These are phyloP conservation scores for Candida incommunis DNA, from an alignment of 805 yeast genomes.

Conservation along the genomic window DNA sequence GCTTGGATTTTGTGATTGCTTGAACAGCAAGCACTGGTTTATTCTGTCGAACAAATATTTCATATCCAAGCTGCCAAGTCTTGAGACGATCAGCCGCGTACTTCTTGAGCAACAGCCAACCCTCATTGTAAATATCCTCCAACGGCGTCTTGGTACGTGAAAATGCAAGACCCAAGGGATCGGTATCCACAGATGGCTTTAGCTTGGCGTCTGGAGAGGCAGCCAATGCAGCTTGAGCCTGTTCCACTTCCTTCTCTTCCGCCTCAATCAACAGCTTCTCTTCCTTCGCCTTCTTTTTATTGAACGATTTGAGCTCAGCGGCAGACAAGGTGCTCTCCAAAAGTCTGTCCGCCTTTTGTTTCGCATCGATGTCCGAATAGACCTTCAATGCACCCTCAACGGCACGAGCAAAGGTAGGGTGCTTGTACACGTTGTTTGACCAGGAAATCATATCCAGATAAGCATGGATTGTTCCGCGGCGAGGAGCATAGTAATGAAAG, in stretches of 20 bases:
- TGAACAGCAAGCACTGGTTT: conserved; percentile 41
- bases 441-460: conserved; percentile 65
- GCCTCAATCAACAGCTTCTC: conserved; percentile 32
- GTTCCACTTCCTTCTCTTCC: conserved; percentile 22
- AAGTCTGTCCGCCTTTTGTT: conserved; percentile 7
- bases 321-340: conserved; percentile 4
- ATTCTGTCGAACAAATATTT: conserved; percentile 28
- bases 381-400: conserved; percentile 48
- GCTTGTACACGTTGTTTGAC: conserved; percentile 62
- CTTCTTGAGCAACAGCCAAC: conserved; percentile 23
- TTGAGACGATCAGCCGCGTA: conserved; percentile 16
- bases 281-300: conserved; percentile 25
- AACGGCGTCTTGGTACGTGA: conserved; percentile 26
- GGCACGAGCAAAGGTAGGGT: conserved; percentile 62
- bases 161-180: conserved; percentile 35
- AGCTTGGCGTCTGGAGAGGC: conserved; percentile 1
- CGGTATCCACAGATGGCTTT: conserved; percentile 16
- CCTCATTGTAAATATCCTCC: conserved; percentile 26
- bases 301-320: not conserved
- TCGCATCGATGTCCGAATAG: conserved; percentile 29
- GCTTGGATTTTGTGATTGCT: conserved; percentile 31
- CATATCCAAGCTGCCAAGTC: conserved; percentile 33
- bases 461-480: conserved; percentile 81
- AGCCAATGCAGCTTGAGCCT: conserved; percentile 1
- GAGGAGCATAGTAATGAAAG: conserved; percentile 83